Conservation (phyloP, 176 grass and related monocot genomes). For the maize (Zea mays) region Zm-B73-REFERENCE-NAM-5.0 NC_050098.1:119024001-119024500, state of each 20-base stretch:
- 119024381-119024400: slow-evolving; percentile 46
- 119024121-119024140: slow-evolving; percentile 82
- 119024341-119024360: slow-evolving; percentile 38
- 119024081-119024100: slow-evolving; percentile 85
- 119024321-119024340: not conserved
- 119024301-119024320: not conserved
- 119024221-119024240: slow-evolving; percentile 77
- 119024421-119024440: not conserved
- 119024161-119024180: slow-evolving; percentile 61
- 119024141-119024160: slow-evolving; percentile 94
- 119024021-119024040: not conserved
- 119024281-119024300: not conserved
- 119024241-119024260: slow-evolving; percentile 59
- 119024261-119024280: not conserved
- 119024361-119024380: slow-evolving; percentile 30
- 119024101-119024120: slow-evolving; percentile 72
- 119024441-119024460: not conserved
- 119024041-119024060: slow-evolving; percentile 4
- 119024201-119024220: slow-evolving; percentile 83
- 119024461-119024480: not conserved
- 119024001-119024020: not conserved
- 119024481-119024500: not conserved
- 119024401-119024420: slow-evolving; percentile 31
- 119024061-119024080: slow-evolving; percentile 61
- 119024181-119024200: slow-evolving; percentile 44